Percentiles rank a stretch among this genome's conserved stretches.
phyloP scores from a whole-genome alignment of 2,329 filamentous ascomycete species.

The Thielaviopsis ethacetica region DNA sequence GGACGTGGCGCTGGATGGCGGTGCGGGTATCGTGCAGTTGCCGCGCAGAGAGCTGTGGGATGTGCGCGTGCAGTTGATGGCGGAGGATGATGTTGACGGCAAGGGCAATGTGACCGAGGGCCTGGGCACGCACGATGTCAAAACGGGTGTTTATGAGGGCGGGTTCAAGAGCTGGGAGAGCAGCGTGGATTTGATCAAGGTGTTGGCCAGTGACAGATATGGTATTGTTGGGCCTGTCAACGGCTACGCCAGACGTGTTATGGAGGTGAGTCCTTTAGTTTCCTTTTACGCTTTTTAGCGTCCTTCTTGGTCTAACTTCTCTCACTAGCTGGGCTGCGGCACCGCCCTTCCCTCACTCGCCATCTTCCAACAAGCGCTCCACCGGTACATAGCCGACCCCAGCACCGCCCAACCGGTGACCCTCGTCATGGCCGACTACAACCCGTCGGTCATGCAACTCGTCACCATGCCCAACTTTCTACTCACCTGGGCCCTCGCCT shows the following conservation, averaged over 20 bases:
- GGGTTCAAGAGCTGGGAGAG: conserved; percentile 88
- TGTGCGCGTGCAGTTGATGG: conserved; percentile 66
- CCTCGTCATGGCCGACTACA: conserved; percentile 64
- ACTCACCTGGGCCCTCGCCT: conserved; percentile 45
- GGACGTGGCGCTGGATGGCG: conserved; percentile 30
- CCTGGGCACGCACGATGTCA: conserved; percentile 56
- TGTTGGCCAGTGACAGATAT: conserved; percentile 32
- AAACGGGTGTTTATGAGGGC: conserved; percentile 69
- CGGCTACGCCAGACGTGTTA: conserved; percentile 25
- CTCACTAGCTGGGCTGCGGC: conserved; percentile 55
- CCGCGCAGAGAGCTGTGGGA: conserved; percentile 70
- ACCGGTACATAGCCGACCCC: neutral
- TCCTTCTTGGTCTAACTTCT: conserved; percentile 13
- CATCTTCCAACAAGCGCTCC: conserved; percentile 45
- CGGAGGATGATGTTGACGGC: conserved; percentile 37
- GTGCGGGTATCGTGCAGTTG: conserved; percentile 28
- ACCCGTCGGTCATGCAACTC: conserved; percentile 58
- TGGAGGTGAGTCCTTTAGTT: conserved; percentile 31
- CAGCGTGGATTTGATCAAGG: conserved; percentile 61
- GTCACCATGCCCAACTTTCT: conserved; percentile 68
- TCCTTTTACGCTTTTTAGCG: no score
- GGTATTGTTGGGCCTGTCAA: conserved; percentile 17
- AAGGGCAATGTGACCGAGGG: conserved; percentile 20
- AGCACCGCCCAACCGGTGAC: conserved; percentile 24
- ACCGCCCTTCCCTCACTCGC: conserved; percentile 58